These are phyloP conservation scores for Diaporthe vexans DNA, from an alignment of 2,329 filamentous ascomycete species.

Conservation along the genomic window DNA sequence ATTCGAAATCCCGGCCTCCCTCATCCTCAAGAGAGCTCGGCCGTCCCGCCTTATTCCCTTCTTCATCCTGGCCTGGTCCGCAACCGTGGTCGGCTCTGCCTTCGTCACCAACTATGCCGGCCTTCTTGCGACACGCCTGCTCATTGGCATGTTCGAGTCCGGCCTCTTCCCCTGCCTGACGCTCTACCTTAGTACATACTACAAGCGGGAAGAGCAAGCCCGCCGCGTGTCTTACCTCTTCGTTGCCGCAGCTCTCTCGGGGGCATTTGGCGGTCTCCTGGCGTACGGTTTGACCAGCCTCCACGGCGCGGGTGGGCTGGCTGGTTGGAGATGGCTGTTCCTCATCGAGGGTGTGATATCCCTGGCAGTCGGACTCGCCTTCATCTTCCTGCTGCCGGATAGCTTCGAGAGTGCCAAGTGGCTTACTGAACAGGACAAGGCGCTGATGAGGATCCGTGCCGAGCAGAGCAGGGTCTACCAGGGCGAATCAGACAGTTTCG, in stretches of 20 bases:
- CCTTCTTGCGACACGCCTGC: conserved; percentile 68
- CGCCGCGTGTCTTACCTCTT: conserved; percentile 48
- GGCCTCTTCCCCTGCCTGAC: conserved; percentile 46
- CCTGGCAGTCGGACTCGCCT: conserved; percentile 41
- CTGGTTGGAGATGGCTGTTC: conserved; percentile 55
- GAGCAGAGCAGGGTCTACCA: conserved; percentile 62
- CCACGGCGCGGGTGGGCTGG: conserved; percentile 49
- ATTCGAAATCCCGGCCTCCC: conserved; percentile 76
- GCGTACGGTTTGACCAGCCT: conserved; percentile 54
- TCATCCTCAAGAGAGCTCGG: conserved; percentile 73
- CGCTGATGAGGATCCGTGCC: conserved; percentile 59
- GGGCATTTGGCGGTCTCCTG: conserved; percentile 54
- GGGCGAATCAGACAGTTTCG: conserved; percentile 61
- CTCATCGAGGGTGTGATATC: conserved; percentile 54
- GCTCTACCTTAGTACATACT: conserved; percentile 46
- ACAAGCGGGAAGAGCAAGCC: conserved; percentile 43
- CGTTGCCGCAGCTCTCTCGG: conserved; percentile 52
- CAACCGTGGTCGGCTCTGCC: conserved; percentile 63
- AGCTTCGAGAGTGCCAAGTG: conserved; percentile 41
- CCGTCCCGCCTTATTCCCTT: conserved; percentile 73
- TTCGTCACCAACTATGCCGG: conserved; percentile 75
- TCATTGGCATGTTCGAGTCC: conserved; percentile 45
- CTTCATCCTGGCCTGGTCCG: conserved; percentile 78
- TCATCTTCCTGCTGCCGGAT: no score
- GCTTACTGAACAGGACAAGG: conserved; percentile 50